Evolutionary conservation across 129 eudicot genomes (phyloP), one percentile per base, ranked within the genome.

Genomic region (Lactuca sativa): DNA sequence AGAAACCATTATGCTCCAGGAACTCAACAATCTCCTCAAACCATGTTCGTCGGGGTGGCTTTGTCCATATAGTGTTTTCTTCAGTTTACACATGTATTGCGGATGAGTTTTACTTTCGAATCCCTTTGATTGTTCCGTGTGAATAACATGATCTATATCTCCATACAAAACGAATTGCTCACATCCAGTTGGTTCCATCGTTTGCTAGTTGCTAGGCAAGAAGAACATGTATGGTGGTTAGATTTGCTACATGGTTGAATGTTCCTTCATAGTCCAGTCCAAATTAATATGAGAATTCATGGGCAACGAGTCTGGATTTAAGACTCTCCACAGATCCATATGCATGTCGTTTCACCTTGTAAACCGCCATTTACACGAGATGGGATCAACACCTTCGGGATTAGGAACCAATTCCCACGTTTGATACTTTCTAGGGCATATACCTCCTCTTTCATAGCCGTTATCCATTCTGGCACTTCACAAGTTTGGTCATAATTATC

Each of bases 301-400:
- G 76, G 7, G 67, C 67, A 12, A 59, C 67, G 10, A 59, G 7
- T 0, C 60, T 62, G 9, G 80, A 69, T 30, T 75, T 66, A 37
- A 8, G 12, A 15, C 74, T 60, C 38, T 76, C 71, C 0, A 68
- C 33, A 11, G 74, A 58, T 4, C 74, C 80, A 67, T 75, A 54
- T 13, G 44, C 7, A 6, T 38, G 53, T 2, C 9, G 12, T 10
- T 75, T 70, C 12, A 40, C 1, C 9, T 43, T 75, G 54, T 63
- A 54, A 6, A 64, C 49, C 78, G n/a, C n/a, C 78, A 64, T 43
- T 36, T 77, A 9, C 21, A 67, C 0, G 47, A 51, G 0, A 77
- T 62, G 7, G 30, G 56, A 0, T 64, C 43, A 2, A 71, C 77
- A 56, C n/a, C 63, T 49, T 6, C 48, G 0, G 73, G 73, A 13